phyloP scores from a whole-genome alignment of 106 monocot species.

The Allium cepa region DNA sequence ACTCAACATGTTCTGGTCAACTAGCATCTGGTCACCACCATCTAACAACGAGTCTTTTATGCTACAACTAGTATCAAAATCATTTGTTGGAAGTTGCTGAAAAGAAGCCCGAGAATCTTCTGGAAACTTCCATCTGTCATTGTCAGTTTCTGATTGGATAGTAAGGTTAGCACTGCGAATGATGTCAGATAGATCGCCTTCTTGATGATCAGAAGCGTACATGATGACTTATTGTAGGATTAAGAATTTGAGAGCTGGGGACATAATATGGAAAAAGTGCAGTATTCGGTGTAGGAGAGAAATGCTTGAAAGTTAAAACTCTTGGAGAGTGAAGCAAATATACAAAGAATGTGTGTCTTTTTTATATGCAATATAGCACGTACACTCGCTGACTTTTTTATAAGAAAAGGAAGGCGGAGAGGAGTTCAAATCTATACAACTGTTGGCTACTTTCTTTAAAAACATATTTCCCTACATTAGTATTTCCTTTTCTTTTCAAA shows the following conservation, averaged over 20 bases:
- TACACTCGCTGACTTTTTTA: not conserved
- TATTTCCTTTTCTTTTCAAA: too few species aligned
- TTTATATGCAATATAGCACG: not conserved
- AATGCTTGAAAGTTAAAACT: not conserved
- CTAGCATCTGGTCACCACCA: not conserved
- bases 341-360: not conserved
- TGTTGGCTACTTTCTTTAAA: not conserved
- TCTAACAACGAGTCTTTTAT: constrained; percentile 2
- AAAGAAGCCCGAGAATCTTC: not conserved
- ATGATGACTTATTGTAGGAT: not conserved
- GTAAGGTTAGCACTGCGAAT: not conserved
- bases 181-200: constrained; percentile 10
- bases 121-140: constrained; percentile 6
- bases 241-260: not conserved
- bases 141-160: not conserved
- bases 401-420: not conserved
- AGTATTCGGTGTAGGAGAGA: not conserved
- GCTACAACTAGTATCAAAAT: not conserved
- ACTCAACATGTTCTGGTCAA: not conserved
- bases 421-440: not conserved
- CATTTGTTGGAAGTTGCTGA: not conserved
- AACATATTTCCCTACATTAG: too few species aligned
- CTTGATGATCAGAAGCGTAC: constrained; percentile 9
- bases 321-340: too few species aligned
- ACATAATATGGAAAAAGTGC: not conserved